Conservation (phyloP, 2,329 filamentous ascomycete species). For the Phialophora chinensis region DNA sequence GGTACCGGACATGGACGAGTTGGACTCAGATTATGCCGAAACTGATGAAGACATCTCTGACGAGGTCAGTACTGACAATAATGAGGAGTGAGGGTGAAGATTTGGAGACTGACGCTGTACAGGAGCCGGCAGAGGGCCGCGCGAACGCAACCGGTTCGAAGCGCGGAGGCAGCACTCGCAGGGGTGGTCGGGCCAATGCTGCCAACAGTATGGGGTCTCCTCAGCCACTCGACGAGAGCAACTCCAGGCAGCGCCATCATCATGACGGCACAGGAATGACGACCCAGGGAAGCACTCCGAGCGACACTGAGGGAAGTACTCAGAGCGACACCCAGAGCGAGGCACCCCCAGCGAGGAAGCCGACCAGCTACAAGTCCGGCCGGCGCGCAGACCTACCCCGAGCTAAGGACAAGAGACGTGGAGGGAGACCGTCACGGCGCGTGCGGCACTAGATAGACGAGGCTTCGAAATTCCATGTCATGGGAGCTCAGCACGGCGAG, state of each 20-base stretch:
- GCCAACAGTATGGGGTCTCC: neutral
- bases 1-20: slow-evolving; percentile 27
- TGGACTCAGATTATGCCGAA: slow-evolving; percentile 31
- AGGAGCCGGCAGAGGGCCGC: neutral
- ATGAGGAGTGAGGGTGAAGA: neutral
- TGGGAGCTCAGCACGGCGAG: no score
- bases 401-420: neutral
- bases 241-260: neutral
- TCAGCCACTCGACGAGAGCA: neutral
- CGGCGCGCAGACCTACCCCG: neutral
- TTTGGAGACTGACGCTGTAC: slow-evolving; percentile 1
- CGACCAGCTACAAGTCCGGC: neutral
- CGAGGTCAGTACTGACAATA: slow-evolving; percentile 14
- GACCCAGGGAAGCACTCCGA: no score
- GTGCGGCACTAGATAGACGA: neutral
- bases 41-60: slow-evolving; percentile 20
- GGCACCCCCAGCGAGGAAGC: neutral
- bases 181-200: neutral
- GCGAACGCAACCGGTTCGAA: neutral
- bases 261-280: no score
- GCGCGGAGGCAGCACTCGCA: neutral
- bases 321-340: neutral
- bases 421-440: neutral
- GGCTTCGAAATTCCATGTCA: neutral
- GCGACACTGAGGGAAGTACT: neutral